Evolutionary conservation across 139 green algal genomes (phyloP).

Genomic region (Haematococcus lacustris): DNA sequence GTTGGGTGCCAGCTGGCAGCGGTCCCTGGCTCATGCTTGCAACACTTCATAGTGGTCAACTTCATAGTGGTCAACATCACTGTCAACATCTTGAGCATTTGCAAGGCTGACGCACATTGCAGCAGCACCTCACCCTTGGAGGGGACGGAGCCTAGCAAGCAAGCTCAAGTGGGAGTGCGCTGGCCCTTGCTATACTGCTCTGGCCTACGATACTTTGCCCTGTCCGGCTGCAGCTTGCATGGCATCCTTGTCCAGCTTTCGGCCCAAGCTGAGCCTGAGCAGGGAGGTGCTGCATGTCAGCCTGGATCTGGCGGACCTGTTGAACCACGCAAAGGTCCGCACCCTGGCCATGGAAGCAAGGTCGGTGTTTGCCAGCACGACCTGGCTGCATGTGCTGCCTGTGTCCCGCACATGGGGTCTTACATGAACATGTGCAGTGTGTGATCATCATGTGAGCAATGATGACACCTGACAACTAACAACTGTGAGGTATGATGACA

Average conservation of each 20-base stretch:
- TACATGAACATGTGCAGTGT: background rate
- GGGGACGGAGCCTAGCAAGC: background rate
- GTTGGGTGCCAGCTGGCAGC: no score
- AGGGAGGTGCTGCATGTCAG: constrained; percentile 19
- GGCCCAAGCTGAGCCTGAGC: constrained; percentile 17
- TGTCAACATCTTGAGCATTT: background rate
- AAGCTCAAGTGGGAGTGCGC: background rate
- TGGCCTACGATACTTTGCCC: no score
- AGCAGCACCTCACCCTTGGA: background rate
- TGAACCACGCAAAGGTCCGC: background rate
- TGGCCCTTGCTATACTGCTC: background rate
- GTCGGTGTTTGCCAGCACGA: constrained; percentile 3
- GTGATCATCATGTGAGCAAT: background rate
- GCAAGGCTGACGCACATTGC: background rate
- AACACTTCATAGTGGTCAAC: no score
- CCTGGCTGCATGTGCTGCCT: background rate
- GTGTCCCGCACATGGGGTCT: background rate
- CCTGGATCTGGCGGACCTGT: constrained; percentile 26
- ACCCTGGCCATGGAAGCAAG: constrained; percentile 20
- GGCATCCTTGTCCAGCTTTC: constrained; percentile 11
- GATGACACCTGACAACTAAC: background rate
- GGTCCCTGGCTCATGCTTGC: no score
- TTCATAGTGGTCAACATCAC: background rate
- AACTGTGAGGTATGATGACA: background rate
- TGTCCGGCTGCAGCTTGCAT: constrained; percentile 5